phyloP scores from a whole-genome alignment of 176 grass and related monocot species.

The Saccharum spontaneum region DNA sequence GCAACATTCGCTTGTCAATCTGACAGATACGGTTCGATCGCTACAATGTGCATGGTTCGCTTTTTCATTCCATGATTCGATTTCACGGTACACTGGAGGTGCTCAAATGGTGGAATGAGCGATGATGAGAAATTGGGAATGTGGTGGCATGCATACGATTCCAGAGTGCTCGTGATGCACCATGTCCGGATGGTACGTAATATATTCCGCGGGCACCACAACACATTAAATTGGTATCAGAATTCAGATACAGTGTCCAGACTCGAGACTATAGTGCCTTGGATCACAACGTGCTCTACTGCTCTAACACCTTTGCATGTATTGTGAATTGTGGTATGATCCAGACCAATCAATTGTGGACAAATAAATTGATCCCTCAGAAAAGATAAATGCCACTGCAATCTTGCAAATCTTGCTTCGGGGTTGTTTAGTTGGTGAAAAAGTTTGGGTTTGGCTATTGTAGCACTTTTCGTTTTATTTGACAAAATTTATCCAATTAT shows the following conservation, averaged over 20 bases:
- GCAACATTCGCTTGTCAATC: too few species aligned
- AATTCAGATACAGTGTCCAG: not conserved
- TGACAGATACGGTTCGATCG: too few species aligned
- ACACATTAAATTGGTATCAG: not conserved
- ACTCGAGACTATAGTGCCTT: not conserved
- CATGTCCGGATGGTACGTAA: not conserved
- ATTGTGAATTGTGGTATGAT: not conserved
- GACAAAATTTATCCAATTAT: too few species aligned
- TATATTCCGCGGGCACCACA: not conserved
- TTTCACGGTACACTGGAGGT: too few species aligned
- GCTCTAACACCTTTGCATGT: not conserved
- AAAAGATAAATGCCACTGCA: not conserved
- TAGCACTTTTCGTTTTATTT: too few species aligned
- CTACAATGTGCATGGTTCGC: too few species aligned
- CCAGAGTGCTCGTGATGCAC: not conserved
- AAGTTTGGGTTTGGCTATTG: too few species aligned
- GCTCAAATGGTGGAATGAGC: not conserved
- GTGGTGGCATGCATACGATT: constrained; percentile 34
- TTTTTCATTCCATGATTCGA: too few species aligned
- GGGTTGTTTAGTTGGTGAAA: too few species aligned
- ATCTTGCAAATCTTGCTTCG: not conserved
- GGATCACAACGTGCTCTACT: not conserved
- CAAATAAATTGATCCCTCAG: not conserved
- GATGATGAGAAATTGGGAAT: not conserved
- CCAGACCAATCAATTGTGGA: not conserved